Base-by-base conservation (phyloP, 768 basidiomycete species). In the Hydnum rufescens region DNA sequence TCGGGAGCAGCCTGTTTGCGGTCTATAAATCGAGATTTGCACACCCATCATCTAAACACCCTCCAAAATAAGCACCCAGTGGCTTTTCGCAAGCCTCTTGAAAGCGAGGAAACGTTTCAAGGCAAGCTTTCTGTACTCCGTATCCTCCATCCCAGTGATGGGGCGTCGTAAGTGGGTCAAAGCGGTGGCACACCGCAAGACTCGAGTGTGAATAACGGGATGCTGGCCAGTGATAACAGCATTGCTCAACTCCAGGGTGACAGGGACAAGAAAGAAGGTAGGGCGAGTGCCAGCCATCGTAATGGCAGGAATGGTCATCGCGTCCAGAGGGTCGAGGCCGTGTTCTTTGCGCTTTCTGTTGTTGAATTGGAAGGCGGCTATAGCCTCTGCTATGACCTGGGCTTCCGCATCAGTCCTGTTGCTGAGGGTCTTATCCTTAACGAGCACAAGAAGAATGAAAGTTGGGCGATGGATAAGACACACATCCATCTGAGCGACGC, bases 381-480 rank as follows among this genome's bases (percentile, higher is more conserved):
- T 61, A 23, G 62, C 60, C 55, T 59, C 60, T 49, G 64, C 61
- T 18, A 62, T 60, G 30, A 64, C 58, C 53, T 64, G 64, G 53
- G 64, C 58, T 57, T 64, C 63, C 25, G 64, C 60, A 54, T 64
- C 61, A 29, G 53, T 57, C 54, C 51, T 48, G 48, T 60, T 60
- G 26, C 48, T 47, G 28, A 54, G 39, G 30, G 52, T 55, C 52
- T 61, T 56, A 46, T 57, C 61, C 30, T 61, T 53, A 52, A 60
- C 51, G 43, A 64, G 54, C 22, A 66, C 60, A 44, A 65, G 57
- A 4, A 64, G 54, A 18, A 61, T 51, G 34, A 32, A 44, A 25
- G 55, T 53, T 28, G 59, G 58, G 34, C 48, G 49, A 51, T 61
- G 53, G 4, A 64, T 47, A 46, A 66, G 55, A 53, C 66, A 65